phyloP scores from a whole-genome alignment of 2,329 filamentous ascomycete species.

The Xylariaceae sp. region DNA sequence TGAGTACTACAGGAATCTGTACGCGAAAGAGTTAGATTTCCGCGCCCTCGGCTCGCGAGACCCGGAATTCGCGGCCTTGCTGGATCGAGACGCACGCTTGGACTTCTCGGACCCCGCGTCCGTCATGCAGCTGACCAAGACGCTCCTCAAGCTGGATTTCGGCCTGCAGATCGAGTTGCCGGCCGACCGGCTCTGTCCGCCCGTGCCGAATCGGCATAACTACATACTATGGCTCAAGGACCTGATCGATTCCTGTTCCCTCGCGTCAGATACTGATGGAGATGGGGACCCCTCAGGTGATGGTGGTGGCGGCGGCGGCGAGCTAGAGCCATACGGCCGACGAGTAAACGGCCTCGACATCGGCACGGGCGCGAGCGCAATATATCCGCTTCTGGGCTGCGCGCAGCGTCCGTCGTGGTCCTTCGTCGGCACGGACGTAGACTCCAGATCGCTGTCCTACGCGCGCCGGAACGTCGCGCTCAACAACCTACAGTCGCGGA shows the following conservation, averaged over 20 bases:
- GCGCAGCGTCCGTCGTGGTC: conserved; percentile 68
- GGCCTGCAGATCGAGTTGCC: conserved; percentile 71
- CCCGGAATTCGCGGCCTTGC: conserved; percentile 26
- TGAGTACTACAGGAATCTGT: conserved; percentile 31
- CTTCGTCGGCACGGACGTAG: conserved; percentile 79
- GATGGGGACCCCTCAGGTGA: conserved; percentile 40
- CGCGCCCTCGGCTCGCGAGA: conserved; percentile 28
- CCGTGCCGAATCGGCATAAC: conserved; percentile 77
- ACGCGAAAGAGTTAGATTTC: conserved; percentile 32
- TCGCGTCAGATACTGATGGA: conserved; percentile 42
- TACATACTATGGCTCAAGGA: conserved; percentile 89
- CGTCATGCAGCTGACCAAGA: conserved; percentile 80
- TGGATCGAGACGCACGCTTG: conserved; percentile 51
- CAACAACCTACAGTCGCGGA: conserved; percentile 67
- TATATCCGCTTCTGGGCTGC: conserved; percentile 85
- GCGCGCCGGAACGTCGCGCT: conserved; percentile 67
- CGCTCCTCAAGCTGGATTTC: conserved; percentile 77
- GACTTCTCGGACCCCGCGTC: conserved; percentile 80
- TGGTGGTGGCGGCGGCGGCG: no score
- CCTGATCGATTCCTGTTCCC: conserved; percentile 73
- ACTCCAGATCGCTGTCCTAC: conserved; percentile 66
- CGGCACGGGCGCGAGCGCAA: conserved; percentile 87
- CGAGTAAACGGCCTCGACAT: conserved; percentile 75
- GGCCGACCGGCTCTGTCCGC: conserved; percentile 80
- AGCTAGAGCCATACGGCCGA: conserved; percentile 29